Conservation (phyloP, 2,329 filamentous ascomycete genomes). For the Botrytis paeoniae region DNA sequence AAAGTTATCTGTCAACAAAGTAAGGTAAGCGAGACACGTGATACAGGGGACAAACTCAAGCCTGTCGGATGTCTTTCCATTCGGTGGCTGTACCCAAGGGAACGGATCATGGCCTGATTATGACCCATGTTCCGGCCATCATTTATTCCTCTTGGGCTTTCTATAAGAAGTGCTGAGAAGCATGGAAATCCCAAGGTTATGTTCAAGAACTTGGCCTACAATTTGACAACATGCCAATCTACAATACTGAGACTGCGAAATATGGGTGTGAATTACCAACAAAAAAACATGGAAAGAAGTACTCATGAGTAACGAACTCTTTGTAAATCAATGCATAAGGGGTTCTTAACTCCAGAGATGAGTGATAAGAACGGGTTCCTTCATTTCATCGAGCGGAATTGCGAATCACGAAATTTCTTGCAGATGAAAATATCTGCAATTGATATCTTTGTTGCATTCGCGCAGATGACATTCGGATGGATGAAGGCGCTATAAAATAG, state of each 20-base stretch:
- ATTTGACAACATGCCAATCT: background rate
- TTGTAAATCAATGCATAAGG: background rate
- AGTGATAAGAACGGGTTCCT: background rate
- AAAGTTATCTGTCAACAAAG: background rate
- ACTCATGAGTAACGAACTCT: accelerated
- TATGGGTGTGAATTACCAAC: background rate
- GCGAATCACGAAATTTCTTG: background rate
- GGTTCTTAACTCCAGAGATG: background rate
- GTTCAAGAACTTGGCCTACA: background rate
- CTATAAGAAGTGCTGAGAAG: background rate
- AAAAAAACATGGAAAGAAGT: background rate
- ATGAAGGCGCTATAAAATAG: background rate
- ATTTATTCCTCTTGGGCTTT: background rate
- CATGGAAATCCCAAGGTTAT: background rate
- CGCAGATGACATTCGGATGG: background rate
- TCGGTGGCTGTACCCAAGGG: background rate
- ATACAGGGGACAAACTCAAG: background rate
- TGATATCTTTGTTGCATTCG: background rate
- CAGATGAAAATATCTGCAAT: background rate
- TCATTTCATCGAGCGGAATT: background rate
- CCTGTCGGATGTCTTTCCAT: background rate
- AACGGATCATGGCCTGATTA: background rate
- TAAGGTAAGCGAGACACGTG: conserved; percentile 4
- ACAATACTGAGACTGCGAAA: background rate
- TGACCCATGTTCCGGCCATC: background rate